These are phyloP conservation scores for Solanum arcanum DNA, from an alignment of 257 asterid genomes.

Conservation along the genomic window DNA sequence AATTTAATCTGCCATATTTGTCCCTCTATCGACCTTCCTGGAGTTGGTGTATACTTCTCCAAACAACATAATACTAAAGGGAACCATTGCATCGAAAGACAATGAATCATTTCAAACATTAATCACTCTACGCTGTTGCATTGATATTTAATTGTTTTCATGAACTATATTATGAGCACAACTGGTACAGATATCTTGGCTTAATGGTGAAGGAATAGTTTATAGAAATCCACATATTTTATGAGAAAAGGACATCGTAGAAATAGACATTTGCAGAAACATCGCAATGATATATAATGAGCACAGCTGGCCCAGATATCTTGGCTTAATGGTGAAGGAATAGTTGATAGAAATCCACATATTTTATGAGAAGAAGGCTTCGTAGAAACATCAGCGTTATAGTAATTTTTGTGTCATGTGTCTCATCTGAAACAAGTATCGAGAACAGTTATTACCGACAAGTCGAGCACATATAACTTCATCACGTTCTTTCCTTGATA, in stretches of 20 bases:
- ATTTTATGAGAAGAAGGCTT: not conserved
- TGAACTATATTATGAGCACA: not conserved
- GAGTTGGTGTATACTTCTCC: not conserved
- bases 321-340: not conserved
- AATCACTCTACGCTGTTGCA: not conserved
- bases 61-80: not conserved
- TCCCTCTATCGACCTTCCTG: not conserved
- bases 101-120: not conserved
- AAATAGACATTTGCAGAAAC: not conserved
- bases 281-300: not conserved
- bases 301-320: not conserved
- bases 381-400: not conserved
- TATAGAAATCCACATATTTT: not conserved
- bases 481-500: not conserved
- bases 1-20: not conserved
- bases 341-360: not conserved
- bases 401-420: not conserved
- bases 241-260: not conserved
- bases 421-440: not conserved
- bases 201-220: not conserved
- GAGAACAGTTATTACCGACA: not conserved
- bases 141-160: not conserved
- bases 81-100: not conserved
- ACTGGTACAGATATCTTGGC: not conserved
- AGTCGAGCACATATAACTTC: not conserved